A percentile compares a stretch with the other conserved stretches of the same genome.
Conservation (phyloP, 2,329 filamentous ascomycete species). For the Xylaria sp. region DNA sequence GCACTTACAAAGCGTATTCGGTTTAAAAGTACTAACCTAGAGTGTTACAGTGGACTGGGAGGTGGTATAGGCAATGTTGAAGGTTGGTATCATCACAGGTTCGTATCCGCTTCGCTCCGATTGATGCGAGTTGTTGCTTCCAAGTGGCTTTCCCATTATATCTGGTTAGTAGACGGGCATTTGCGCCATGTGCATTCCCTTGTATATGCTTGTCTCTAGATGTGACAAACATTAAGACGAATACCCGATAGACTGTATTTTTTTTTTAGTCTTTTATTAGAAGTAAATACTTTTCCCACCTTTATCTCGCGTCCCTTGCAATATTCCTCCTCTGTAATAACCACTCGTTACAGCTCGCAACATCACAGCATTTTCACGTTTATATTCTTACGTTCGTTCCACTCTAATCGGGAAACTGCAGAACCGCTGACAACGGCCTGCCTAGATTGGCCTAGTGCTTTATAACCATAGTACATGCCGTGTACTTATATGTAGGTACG, state of each 20-base stretch:
- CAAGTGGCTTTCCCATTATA: neutral
- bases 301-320: neutral
- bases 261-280: neutral
- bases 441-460: conserved; percentile 3
- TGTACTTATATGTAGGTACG: too few species aligned
- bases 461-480: too few species aligned
- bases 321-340: neutral
- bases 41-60: conserved; percentile 57
- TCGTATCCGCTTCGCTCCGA: neutral
- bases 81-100: neutral
- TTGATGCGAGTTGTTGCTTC: conserved; percentile 16
- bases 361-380: too few species aligned
- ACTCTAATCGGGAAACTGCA: neutral
- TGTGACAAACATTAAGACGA: neutral
- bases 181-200: too few species aligned
- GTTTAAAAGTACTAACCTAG: neutral
- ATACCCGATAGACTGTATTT: neutral
- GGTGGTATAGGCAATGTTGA: conserved; percentile 38
- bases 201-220: conserved; percentile 9
- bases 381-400: too few species aligned
- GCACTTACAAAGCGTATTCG: neutral
- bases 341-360: neutral
- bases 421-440: neutral
- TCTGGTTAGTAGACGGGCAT: too few species aligned
- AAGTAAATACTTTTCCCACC: neutral